Evolutionary conservation across 2,329 filamentous ascomycete species (phyloP), one percentile per base, ranked within the genome.

Genomic region (Fusarium sp.): DNA sequence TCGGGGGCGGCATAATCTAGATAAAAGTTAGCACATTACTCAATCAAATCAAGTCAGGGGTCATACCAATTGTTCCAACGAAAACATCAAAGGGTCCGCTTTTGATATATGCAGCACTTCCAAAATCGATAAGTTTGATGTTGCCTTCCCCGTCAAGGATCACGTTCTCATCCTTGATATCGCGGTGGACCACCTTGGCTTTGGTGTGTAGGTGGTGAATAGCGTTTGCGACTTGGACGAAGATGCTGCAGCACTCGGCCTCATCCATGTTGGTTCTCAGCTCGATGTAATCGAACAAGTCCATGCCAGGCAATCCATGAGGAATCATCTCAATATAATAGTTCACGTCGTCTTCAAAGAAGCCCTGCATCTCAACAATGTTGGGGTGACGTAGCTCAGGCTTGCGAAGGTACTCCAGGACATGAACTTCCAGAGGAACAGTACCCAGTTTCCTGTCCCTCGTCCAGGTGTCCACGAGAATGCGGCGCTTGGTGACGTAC

Each of bases 301-400:
- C 96, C 95, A 99, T 98, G 15, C 96, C 96, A 0, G 96, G 96
- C 40, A 98, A 85, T 2, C 96, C 96, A 76, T 98, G 96, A 0
- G 96, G 96, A 16, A 92, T 87, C 94, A 98, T 99, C 80, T 98
- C 96, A 74, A 99, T 99, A 81, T 99, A 99, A 82, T 99, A 99
- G 78, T 99, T 98, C 75, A 90, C 85, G 70, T 93, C 90, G 73
- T 97, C 93, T 79, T 92, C 90, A 73, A 92, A 92, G 77, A 92
- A 92, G 67, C 89, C 89, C 64, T 89, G 86, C 90, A 92, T 92
- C 79, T 92, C 89, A 18, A 92, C 88, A 73, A 92, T 91, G 73
- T 92, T 92, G 56, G 88, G 87, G 73, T 92, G 90, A 47, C 84
- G 84, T 30, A 91, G 82, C 45, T 89, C 89, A 57, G 91, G 94